A percentile compares a stretch with the other conserved stretches of the same genome.
Conservation (phyloP, 2,329 filamentous ascomycete genomes). For the Gnomoniopsis sp. region DNA sequence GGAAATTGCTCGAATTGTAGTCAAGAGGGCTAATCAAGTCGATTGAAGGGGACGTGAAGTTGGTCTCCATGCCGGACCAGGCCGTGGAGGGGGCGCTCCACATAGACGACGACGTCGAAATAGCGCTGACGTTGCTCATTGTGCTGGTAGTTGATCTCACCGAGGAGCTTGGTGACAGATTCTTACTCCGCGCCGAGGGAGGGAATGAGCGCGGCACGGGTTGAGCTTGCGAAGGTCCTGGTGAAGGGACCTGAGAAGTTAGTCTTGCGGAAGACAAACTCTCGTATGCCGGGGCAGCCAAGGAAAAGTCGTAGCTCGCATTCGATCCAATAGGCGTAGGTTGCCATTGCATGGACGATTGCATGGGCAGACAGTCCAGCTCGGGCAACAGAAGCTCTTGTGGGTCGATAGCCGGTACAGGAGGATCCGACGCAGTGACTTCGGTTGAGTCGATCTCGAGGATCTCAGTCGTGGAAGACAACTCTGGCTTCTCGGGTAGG, state of each 20-base stretch:
- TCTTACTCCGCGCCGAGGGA: constrained; percentile 33
- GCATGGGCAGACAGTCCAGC: constrained; percentile 24
- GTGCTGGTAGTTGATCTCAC: constrained; percentile 44
- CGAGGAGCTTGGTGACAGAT: constrained; percentile 44
- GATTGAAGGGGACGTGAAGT: constrained; percentile 44
- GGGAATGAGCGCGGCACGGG: constrained; percentile 19
- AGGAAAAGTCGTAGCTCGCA: background rate
- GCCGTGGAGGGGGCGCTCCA: constrained; percentile 41
- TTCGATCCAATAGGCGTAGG: constrained; percentile 18
- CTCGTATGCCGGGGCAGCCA: constrained; percentile 4
- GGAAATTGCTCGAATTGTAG: constrained; percentile 26
- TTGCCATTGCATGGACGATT: constrained; percentile 27
- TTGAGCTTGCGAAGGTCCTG: constrained; percentile 6
- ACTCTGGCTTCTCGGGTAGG: constrained; percentile 34
- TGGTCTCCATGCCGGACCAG: constrained; percentile 38
- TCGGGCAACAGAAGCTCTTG: constrained; percentile 29
- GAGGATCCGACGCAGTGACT: constrained; percentile 23
- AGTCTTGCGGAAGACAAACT: background rate
- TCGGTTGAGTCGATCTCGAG: constrained; percentile 50
- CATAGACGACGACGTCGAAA: constrained; percentile 46
- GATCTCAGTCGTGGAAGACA: constrained; percentile 45
- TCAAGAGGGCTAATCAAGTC: constrained; percentile 32
- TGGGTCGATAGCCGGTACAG: constrained; percentile 27
- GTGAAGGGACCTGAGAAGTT: background rate
- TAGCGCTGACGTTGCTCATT: constrained; percentile 28